Evolutionary conservation across 805 yeast genomes (phyloP).

Genomic region (Hyphopichia homilentoma): DNA sequence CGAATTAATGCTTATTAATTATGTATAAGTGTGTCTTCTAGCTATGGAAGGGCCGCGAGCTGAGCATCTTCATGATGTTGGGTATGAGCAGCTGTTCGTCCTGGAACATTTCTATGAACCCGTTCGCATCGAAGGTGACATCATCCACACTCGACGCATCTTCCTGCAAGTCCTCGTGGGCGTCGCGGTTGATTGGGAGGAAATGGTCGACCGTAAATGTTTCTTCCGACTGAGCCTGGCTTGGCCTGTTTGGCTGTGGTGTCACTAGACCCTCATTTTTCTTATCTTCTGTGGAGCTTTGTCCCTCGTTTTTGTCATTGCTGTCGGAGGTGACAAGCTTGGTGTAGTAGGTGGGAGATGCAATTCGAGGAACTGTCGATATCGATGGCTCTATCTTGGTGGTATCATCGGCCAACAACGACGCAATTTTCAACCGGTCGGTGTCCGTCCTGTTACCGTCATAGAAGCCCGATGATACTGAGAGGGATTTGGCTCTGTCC

Average conservation of each 20-base stretch:
- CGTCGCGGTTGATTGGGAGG: too few species aligned
- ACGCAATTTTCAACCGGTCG: too few species aligned
- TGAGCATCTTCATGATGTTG: background rate
- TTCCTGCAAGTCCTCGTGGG: too few species aligned
- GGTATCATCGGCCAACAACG: too few species aligned
- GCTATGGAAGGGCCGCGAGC: background rate
- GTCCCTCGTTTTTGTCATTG: background rate
- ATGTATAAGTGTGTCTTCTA: background rate
- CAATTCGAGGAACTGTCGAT: slow-evolving; percentile 2
- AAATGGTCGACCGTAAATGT: too few species aligned
- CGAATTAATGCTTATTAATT: too few species aligned
- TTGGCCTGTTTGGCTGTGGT: background rate
- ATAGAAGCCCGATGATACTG: too few species aligned
- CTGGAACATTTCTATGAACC: slow-evolving; percentile 1
- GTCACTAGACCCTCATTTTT: background rate
- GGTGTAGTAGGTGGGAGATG: slow-evolving; percentile 2
- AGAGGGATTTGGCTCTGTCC: too few species aligned
- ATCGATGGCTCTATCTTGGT: too few species aligned
- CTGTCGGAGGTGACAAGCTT: background rate
- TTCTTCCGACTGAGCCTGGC: too few species aligned
- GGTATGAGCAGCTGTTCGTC: background rate
- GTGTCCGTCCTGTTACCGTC: too few species aligned
- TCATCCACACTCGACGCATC: slow-evolving; percentile 1
- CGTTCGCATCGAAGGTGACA: background rate
- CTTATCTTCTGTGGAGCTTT: background rate